Evolutionary conservation across 1,284 basidiomycete species (phyloP).

Genomic region (Cutaneotrichosporon sp.): DNA sequence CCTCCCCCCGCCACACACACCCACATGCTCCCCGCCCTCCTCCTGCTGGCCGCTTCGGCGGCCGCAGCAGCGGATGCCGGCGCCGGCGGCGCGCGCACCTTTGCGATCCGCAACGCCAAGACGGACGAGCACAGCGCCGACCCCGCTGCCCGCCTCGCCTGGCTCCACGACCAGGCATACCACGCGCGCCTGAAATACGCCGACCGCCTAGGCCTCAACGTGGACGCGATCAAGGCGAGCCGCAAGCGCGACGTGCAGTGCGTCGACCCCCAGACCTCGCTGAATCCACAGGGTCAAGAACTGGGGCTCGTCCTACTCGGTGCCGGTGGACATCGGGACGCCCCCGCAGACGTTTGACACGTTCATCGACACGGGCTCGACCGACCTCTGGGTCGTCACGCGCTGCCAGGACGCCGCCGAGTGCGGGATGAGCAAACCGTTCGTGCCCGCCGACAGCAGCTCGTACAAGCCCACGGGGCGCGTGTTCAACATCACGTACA

Average conservation of each 20-base stretch:
- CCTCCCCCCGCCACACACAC: too few species aligned
- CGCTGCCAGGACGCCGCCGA: constrained; percentile 22
- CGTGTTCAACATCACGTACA: neutral
- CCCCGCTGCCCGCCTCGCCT: neutral
- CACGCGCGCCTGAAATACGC: neutral
- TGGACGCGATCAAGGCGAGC: neutral
- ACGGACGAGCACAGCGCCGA: neutral
- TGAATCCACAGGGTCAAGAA: constrained; percentile 34
- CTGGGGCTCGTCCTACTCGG: constrained; percentile 43
- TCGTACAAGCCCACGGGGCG: constrained; percentile 33
- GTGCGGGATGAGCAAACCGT: constrained; percentile 24
- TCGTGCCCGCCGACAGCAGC: constrained; percentile 19
- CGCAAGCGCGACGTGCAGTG: neutral
- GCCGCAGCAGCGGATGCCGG: neutral
- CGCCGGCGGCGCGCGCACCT: neutral
- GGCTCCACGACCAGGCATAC: neutral
- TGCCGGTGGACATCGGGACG: constrained; percentile 39
- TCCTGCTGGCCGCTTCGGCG: neutral
- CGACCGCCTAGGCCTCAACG: neutral
- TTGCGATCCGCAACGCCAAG: neutral
- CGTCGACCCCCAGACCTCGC: neutral
- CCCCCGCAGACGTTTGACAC: constrained; percentile 59
- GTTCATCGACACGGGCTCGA: constrained; percentile 62
- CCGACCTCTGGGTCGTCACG: constrained; percentile 57
- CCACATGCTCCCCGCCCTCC: neutral